Evolutionary conservation across 1,139 yeast genomes (phyloP).

Genomic region (Pneumocystis canis): DNA sequence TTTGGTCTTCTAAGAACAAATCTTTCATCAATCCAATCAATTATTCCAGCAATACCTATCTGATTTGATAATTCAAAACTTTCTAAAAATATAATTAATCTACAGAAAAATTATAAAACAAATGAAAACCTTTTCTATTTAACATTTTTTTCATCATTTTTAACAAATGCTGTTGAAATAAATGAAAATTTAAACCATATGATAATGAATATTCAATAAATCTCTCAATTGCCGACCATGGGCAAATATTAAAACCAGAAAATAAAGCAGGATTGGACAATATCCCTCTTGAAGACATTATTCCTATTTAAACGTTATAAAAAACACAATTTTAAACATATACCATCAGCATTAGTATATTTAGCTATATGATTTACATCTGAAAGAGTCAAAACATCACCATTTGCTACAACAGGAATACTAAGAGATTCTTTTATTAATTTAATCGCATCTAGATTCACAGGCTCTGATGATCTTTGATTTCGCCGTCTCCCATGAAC

Average conservation of each 20-base stretch:
- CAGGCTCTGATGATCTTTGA: constrained; percentile 74
- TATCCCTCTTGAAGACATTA: constrained; percentile 90
- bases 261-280: constrained; percentile 77
- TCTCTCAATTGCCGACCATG: constrained; percentile 80
- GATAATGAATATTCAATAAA: constrained; percentile 67
- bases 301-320: constrained; percentile 28
- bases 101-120: background rate
- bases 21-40: constrained; percentile 67
- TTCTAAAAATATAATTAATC: constrained; percentile 18
- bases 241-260: constrained; percentile 55
- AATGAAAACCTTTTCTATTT: constrained; percentile 26
- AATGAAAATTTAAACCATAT: constrained; percentile 70
- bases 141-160: constrained; percentile 59
- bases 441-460: constrained; percentile 66
- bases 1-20: constrained; percentile 52
- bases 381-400: constrained; percentile 62
- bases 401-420: constrained; percentile 87
- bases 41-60: constrained; percentile 41
- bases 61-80: constrained; percentile 51
- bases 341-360: constrained; percentile 57
- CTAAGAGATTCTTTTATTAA: constrained; percentile 43
- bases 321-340: background rate
- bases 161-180: constrained; percentile 73
- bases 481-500: constrained; percentile 84
- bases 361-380: constrained; percentile 51